Conservation (phyloP, 768 basidiomycete genomes). For the Pholiota conissans region DNA sequence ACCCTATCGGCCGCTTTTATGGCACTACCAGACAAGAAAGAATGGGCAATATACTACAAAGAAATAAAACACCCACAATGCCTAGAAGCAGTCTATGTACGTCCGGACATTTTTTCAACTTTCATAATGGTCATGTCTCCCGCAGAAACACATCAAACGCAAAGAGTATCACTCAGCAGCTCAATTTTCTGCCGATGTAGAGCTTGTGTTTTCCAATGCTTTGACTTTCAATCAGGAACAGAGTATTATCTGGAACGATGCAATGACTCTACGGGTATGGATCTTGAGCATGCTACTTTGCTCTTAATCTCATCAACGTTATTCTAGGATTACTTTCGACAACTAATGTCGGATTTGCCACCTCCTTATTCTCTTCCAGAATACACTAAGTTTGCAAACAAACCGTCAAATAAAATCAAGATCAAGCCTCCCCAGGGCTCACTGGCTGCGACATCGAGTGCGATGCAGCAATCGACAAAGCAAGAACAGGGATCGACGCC, state of each 20-base stretch:
- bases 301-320: slow-evolving; percentile 2
- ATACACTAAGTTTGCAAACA: slow-evolving; percentile 39
- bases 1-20: slow-evolving; percentile 75
- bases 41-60: slow-evolving; percentile 80
- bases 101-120: slow-evolving; percentile 25
- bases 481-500: slow-evolving; percentile 18
- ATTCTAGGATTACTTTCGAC: slow-evolving; percentile 67
- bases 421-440: slow-evolving; percentile 60
- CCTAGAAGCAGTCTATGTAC: slow-evolving; percentile 72
- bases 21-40: slow-evolving; percentile 78
- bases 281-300: background rate
- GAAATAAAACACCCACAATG: slow-evolving; percentile 79
- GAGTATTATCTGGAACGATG: slow-evolving; percentile 82
- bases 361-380: slow-evolving; percentile 61
- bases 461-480: slow-evolving; percentile 18
- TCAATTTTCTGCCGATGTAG: slow-evolving; percentile 84
- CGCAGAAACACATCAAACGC: slow-evolving; percentile 76
- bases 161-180: slow-evolving; percentile 70
- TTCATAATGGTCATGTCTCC: slow-evolving; percentile 2
- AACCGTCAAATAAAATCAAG: slow-evolving; percentile 67
- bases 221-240: slow-evolving; percentile 86
- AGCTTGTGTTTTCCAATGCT: slow-evolving; percentile 89
- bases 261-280: slow-evolving; percentile 61
- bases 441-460: slow-evolving; percentile 28
- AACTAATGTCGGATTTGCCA: slow-evolving; percentile 78